Conservation (phyloP, 2,329 filamentous ascomycete species). For the Diaporthe sp. region DNA sequence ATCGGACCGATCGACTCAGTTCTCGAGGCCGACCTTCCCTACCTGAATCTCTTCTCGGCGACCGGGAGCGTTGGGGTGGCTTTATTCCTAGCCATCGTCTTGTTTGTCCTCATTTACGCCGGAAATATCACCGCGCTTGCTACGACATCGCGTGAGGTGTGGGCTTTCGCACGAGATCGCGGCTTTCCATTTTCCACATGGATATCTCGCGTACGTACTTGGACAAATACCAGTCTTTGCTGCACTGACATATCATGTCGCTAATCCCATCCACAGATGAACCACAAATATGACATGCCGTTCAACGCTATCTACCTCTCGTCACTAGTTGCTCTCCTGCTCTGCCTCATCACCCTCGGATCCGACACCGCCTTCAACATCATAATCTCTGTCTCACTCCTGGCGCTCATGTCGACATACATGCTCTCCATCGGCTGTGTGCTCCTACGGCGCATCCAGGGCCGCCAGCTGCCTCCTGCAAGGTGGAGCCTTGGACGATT, state of each 20-base stretch:
- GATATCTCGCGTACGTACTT: slow-evolving; percentile 31
- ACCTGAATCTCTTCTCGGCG: slow-evolving; percentile 35
- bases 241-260: rapidly evolving
- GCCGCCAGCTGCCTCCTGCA: slow-evolving; percentile 49
- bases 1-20: slow-evolving; percentile 33
- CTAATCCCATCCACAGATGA: slow-evolving; percentile 19
- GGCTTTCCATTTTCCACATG: slow-evolving; percentile 35
- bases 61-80: slow-evolving; percentile 28
- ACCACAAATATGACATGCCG: slow-evolving; percentile 44
- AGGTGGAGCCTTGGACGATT: slow-evolving; percentile 53
- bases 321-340: slow-evolving; percentile 45
- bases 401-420: slow-evolving; percentile 50
- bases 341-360: slow-evolving; percentile 51
- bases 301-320: slow-evolving; percentile 49
- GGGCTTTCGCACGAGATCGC: slow-evolving; percentile 36
- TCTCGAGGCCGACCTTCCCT: slow-evolving; percentile 33
- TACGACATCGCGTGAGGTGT: slow-evolving; percentile 36
- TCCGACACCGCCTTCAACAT: slow-evolving; percentile 50
- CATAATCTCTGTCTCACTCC: slow-evolving; percentile 49
- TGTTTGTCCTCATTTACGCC: slow-evolving; percentile 33
- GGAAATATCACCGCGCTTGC: slow-evolving; percentile 36
- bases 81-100: slow-evolving; percentile 30
- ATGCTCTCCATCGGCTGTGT: slow-evolving; percentile 49
- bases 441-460: slow-evolving; percentile 50
- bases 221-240: rapidly evolving